Evolutionary conservation across 2,329 filamentous ascomycete species (phyloP).

Genomic region (Rhynchosporium secalis): DNA sequence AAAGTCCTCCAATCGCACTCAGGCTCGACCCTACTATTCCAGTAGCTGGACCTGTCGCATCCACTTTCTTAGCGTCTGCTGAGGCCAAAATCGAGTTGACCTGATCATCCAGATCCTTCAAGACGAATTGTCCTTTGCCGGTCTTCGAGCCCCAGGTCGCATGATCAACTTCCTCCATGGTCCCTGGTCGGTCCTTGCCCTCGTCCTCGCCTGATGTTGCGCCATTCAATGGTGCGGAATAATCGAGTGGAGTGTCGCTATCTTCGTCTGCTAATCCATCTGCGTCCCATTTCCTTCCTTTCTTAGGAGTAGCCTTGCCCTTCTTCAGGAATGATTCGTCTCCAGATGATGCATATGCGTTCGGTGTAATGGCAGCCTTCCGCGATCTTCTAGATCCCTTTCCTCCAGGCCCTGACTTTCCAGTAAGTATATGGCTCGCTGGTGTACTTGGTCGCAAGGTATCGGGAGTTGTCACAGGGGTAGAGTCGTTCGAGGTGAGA

Average conservation of each 20-base stretch:
- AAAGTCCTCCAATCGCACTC: constrained; percentile 81
- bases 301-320: constrained; percentile 66
- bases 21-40: constrained; percentile 78
- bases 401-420: constrained; percentile 70
- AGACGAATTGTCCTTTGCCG: constrained; percentile 85
- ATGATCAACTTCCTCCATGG: constrained; percentile 73
- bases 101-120: constrained; percentile 91
- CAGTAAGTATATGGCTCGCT: constrained; percentile 66
- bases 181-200: constrained; percentile 52
- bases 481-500: constrained; percentile 54
- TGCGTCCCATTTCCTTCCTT: constrained; percentile 88
- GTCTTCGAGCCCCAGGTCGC: constrained; percentile 84
- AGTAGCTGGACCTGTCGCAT: constrained; percentile 46
- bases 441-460: constrained; percentile 81
- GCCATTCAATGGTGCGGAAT: constrained; percentile 65
- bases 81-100: constrained; percentile 85
- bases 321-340: constrained; percentile 70
- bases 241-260: constrained; percentile 79
- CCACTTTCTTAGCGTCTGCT: constrained; percentile 65
- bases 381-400: constrained; percentile 81
- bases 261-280: constrained; percentile 83
- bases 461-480: constrained; percentile 69
- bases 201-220: constrained; percentile 56
- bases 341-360: constrained; percentile 72
- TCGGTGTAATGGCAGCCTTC: constrained; percentile 61